phyloP scores from a whole-genome alignment of 164 flowering plant species.

The Vitis labrusca region DNA sequence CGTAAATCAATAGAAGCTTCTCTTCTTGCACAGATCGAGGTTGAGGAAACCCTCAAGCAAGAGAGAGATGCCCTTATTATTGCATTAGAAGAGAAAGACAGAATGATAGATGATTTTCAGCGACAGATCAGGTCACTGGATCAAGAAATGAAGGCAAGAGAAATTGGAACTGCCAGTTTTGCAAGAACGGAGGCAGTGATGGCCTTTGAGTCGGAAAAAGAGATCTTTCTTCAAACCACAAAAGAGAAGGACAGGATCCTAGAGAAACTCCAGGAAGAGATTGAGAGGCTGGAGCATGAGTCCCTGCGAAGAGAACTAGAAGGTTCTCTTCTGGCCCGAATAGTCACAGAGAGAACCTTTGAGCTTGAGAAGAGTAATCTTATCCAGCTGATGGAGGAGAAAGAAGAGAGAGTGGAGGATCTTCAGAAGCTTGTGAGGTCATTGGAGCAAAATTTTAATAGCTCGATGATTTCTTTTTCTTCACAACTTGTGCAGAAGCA shows the following conservation, averaged over 20 bases:
- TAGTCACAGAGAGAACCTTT: conserved; percentile 32
- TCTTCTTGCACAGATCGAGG: conserved; percentile 51
- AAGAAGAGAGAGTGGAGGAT: conserved; percentile 33
- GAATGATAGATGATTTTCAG: conserved; percentile 33
- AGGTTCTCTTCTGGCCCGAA: conserved; percentile 32
- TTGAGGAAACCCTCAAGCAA: conserved; percentile 41
- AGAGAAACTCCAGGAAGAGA: conserved; percentile 30
- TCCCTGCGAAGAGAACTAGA: conserved; percentile 48
- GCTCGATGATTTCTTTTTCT: conserved; percentile 29
- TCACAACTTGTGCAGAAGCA: conserved; percentile 37
- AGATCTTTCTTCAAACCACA: conserved; percentile 1
- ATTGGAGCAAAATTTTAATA: conserved; percentile 39
- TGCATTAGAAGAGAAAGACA: conserved; percentile 36
- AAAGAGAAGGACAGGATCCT: conserved; percentile 19
- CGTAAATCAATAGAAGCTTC: conserved; percentile 60
- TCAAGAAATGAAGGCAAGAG: conserved; percentile 17
- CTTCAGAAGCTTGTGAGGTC: conserved; percentile 33
- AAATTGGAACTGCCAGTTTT: conserved; percentile 8
- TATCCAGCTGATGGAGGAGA: conserved; percentile 32
- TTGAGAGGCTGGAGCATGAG: conserved; percentile 43
- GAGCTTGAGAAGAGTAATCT: conserved; percentile 38
- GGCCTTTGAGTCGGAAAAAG: conserved; percentile 18
- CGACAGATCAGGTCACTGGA: conserved; percentile 26
- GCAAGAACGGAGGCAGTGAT: conserved; percentile 6
- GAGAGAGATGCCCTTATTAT: conserved; percentile 34